phyloP scores from a whole-genome alignment of 1,139 yeast genomes.

The Scheffersomyces illinoinensis region DNA sequence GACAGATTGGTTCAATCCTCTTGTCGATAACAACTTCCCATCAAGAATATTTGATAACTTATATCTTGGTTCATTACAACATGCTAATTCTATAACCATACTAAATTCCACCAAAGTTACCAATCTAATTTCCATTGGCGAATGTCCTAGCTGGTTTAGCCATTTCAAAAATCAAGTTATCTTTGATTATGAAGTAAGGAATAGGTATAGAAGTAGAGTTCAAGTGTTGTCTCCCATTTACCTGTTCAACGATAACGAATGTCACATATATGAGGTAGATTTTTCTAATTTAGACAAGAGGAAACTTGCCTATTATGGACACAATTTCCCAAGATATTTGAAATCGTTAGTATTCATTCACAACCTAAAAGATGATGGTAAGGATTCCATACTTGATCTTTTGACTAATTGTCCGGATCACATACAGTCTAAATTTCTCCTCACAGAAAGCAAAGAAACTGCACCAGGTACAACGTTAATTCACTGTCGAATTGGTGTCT shows the following conservation, averaged over 20 bases:
- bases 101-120: slow-evolving; percentile 24
- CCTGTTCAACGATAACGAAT: slow-evolving; percentile 24
- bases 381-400: slow-evolving; percentile 35
- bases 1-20: slow-evolving; percentile 38
- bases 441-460: slow-evolving; percentile 15
- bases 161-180: slow-evolving; percentile 16
- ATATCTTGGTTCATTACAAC: slow-evolving; percentile 37
- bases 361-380: slow-evolving; percentile 44
- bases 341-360: slow-evolving; percentile 32
- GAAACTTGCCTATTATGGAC: slow-evolving; percentile 6
- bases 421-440: slow-evolving; percentile 32
- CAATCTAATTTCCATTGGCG: slow-evolving; percentile 38
- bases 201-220: slow-evolving; percentile 3
- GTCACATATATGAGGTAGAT: slow-evolving; percentile 31
- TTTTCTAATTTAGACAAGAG: slow-evolving; percentile 11
- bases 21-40: slow-evolving; percentile 40
- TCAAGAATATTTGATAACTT: slow-evolving; percentile 30
- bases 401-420: slow-evolving; percentile 31
- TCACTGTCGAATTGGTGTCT: slow-evolving; percentile 91
- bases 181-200: slow-evolving; percentile 20
- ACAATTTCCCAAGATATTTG: slow-evolving; percentile 18
- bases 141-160: slow-evolving; percentile 36
- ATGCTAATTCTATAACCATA: slow-evolving; percentile 36
- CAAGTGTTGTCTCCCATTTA: slow-evolving; percentile 24
- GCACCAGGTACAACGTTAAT: slow-evolving; percentile 51